Base-by-base conservation (phyloP, 495 filamentous ascomycete species). In the Bathelium albidoporum region DNA sequence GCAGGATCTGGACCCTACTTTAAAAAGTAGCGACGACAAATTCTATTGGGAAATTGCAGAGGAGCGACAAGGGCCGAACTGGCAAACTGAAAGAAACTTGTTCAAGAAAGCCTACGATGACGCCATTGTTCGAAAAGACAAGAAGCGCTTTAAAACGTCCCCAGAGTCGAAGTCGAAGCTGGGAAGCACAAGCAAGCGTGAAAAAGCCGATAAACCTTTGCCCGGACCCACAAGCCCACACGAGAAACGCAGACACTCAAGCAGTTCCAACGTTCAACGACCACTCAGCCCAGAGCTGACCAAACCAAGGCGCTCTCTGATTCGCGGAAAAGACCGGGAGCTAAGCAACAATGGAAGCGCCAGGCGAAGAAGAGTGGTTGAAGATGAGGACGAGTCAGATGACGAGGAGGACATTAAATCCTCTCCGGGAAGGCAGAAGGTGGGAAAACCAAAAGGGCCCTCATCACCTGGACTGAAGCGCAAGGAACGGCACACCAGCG, bases 11-110 rank as follows among this genome's bases (percentile, higher is more conserved):
- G 83, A 96, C 65, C 90, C 91, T 2, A n/a, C 58, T 10, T 65
- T 61, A 39, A 89, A 87, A 7, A 81, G 84, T 11, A 83, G 85
- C 0, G 71, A 79, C 12, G 89, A 89, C 5, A 82, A 86, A 62
- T 85, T 87, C 0, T 98, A 97, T 69, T 85, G 81, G 63, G 93
- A 98, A 39, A 82, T 97, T 58, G 89, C 94, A 18, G 82, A 85
- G 63, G 85, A 88, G 34, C 85, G 91, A 43, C 84, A 85, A 61
- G 92, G 94, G 1, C 88, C 90, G 41, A 84, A 87, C 60, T 97
- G 92, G 93, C 85, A 92, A 70, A 86, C 92, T 66, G 94, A 98
- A 72, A 84, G 87, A 60, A 81, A 88, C n/a, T 75, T 95, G 53
- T 74, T 98, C 53, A 89, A 91, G 71, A 78, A 83, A 39, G 89